Base-by-base conservation (phyloP, 2,329 filamentous ascomycete species). In the Aspergillus sp. region DNA sequence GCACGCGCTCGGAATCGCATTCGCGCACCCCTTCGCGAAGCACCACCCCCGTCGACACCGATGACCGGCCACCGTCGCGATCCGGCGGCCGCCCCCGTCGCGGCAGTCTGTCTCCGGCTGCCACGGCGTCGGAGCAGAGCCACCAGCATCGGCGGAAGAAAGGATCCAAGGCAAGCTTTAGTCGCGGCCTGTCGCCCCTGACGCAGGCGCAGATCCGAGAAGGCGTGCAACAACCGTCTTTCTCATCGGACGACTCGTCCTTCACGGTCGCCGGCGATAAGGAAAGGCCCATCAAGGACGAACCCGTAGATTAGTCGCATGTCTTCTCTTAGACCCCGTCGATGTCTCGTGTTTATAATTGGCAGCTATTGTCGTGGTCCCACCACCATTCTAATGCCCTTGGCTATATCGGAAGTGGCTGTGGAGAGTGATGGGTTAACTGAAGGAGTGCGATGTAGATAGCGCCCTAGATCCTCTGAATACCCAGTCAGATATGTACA, bases 21-120 rank as follows among this genome's bases (percentile, higher is more conserved):
- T 76, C 74, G 1, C 68, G 72, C 14, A 73, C 67, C 6, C 70
- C 72, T 3, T 77, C 74, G 25, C 73, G 73, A 40, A 75, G 73
- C 55, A 71, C 67, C 21, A 76, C 73, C 25, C 66, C 69, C 23
- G 56, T 70, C 16, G 65, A 74, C 59, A 55, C 49, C 7, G 71
- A 74, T 43, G 72, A 75, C 17, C 65, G 69, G n/a, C 65, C 65
- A n/a, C 63, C 66, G 2, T 68, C 66, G 2, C 61, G 64, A 25
- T 70, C 66, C 14, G 60, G 63, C 13, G 61, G 65, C 38, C 66
- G 68, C 47, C 64, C 66, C 20, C 70, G 72, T 16, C 66, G 72
- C 21, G 65, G 71, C 32, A 73, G 70, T 45, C 64, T 62, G 7
- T 64, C 64, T n/a, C 58, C 64, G 5, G 64, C 64, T 17, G 56